These are phyloP conservation scores for Ciborinia camelliae DNA, from an alignment of 2,329 filamentous ascomycete species.

Conservation along the genomic window DNA sequence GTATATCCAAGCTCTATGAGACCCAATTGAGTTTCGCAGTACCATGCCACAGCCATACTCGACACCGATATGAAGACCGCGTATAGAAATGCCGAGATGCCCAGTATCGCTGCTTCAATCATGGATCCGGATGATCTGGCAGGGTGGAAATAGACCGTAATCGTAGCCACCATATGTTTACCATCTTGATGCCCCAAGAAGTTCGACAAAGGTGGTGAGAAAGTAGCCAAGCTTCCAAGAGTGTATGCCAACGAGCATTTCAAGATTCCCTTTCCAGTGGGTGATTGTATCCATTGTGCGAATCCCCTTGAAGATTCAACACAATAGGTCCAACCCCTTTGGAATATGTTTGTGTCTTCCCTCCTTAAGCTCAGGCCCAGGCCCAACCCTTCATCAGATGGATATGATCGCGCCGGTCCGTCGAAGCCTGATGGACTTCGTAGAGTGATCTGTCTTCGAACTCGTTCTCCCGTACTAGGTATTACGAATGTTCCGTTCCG, in stretches of 20 bases:
- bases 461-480: constrained; percentile 79
- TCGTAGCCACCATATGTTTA: constrained; percentile 89
- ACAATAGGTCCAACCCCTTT: constrained; percentile 37
- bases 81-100: constrained; percentile 74
- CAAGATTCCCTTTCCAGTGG: constrained; percentile 73
- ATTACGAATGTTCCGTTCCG: constrained; percentile 85
- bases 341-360: constrained; percentile 33
- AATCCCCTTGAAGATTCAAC: constrained; percentile 41
- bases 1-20: constrained; percentile 70
- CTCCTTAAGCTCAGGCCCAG: constrained; percentile 9
- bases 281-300: constrained; percentile 63
- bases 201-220: constrained; percentile 67
- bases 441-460: constrained; percentile 75
- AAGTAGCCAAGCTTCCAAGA: constrained; percentile 80
- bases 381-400: constrained; percentile 15
- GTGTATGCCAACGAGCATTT: constrained; percentile 92
- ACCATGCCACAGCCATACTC: constrained; percentile 84
- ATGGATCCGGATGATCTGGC: constrained; percentile 83
- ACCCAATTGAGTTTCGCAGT: constrained; percentile 66
- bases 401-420: constrained; percentile 20
- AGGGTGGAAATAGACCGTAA: constrained; percentile 94
- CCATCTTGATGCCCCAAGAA: constrained; percentile 81
- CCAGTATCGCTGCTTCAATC: constrained; percentile 78
- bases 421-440: constrained; percentile 48
- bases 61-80: constrained; percentile 71